Evolutionary conservation across 2,329 filamentous ascomycete species (phyloP), one percentile per base, ranked within the genome.

Genomic region (Parastagonospora nodorum): DNA sequence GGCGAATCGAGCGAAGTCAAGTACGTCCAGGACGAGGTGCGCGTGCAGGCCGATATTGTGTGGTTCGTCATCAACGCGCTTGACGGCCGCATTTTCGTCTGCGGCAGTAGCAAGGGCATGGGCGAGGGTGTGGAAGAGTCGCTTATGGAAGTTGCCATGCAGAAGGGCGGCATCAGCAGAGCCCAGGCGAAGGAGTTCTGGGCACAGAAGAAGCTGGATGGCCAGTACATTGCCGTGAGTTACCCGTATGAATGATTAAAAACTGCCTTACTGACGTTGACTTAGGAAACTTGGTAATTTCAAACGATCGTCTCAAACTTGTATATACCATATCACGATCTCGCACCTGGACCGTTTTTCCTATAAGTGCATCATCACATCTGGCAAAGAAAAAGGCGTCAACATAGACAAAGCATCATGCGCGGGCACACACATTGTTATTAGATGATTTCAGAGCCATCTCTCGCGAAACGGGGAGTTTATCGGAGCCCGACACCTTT

Each of bases 11-110:
- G 89, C 39, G 88, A 92, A 62, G 90, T 90, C 57, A 88, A 88
- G 59, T 99, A 99, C 69, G 94, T 99, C 2, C 94, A 99, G 71
- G 94, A 99, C 67, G 94, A 97, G 74, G 93, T 99, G 8, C 81
- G 84, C 9, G 83, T 90, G 58, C 94, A 97, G 73, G 90, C 92
- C 1, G 94, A 97, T 69, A 83, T 97, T n/a, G 93, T 97, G 12
- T 99, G 94, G 94, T 96, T 91, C 73, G 92, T 97, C 58, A 89
- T 96, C 80, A 97, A 97, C 73, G 87, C 92, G 2, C 81, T 97
- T n/a, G 94, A 99, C 67, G 94, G 94, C 1, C 87, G 94, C 45
- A 87, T 97, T 45, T 99, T 99, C 71, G 94, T 99, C 51, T 99
- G 94, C 73, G 94, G 94, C 42, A 95, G 89, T 75, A 92, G 87